Conservation (phyloP, 2,329 filamentous ascomycete genomes). For the Ascomycota sp. region DNA sequence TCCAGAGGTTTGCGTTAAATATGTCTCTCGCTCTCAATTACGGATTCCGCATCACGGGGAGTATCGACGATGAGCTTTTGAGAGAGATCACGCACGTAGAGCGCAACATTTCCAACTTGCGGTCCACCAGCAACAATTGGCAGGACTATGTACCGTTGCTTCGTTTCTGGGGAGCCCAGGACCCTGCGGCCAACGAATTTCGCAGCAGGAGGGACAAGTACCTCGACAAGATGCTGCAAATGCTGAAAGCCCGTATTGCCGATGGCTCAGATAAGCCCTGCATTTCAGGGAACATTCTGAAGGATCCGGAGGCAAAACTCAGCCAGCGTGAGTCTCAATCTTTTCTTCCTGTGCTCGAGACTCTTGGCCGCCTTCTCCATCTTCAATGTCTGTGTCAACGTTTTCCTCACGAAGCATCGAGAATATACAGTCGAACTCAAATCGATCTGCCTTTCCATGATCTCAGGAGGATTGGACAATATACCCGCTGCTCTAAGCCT, state of each 20-base stretch:
- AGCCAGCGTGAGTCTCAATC: slow-evolving; percentile 12
- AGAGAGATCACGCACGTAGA: slow-evolving; percentile 57
- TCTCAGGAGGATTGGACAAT: slow-evolving; percentile 61
- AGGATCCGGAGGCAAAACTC: slow-evolving; percentile 19
- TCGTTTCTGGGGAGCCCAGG: slow-evolving; percentile 38
- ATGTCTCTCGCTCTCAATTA: slow-evolving; percentile 61
- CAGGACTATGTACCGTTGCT: slow-evolving; percentile 65
- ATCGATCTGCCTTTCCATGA: slow-evolving; percentile 63
- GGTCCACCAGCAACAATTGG: slow-evolving; percentile 64
- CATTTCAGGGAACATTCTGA: slow-evolving; percentile 31
- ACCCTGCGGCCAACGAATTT: slow-evolving; percentile 39
- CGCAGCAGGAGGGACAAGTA: slow-evolving; percentile 44
- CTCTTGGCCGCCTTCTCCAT: no score
- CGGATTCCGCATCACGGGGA: slow-evolving; percentile 50
- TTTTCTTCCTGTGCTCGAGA: no score
- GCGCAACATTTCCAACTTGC: slow-evolving; percentile 50
- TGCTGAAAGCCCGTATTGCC: slow-evolving; percentile 19
- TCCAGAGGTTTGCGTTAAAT: slow-evolving; percentile 55
- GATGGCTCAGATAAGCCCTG: slow-evolving; percentile 19
- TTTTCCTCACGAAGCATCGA: no score
- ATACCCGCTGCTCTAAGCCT: slow-evolving; percentile 61
- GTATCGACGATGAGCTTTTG: slow-evolving; percentile 42
- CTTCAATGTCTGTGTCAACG: no score
- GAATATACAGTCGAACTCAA: slow-evolving; percentile 41
- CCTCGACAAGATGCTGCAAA: slow-evolving; percentile 43